A percentile compares a stretch with the other conserved stretches of the same genome.
phyloP scores from a whole-genome alignment of 108 stramenopile genomes.

The Cyclotella baltica region DNA sequence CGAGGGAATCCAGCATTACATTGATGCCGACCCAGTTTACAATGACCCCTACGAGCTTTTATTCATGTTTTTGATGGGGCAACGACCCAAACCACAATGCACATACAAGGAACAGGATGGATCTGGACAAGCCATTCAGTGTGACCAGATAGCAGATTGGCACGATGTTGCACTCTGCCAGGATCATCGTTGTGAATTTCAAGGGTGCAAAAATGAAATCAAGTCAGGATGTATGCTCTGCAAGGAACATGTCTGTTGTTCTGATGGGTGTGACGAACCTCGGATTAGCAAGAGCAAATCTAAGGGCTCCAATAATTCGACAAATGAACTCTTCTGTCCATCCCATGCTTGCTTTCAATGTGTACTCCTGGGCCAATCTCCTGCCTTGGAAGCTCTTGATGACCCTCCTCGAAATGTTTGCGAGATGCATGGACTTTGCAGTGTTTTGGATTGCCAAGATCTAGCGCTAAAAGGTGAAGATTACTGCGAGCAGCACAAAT shows the following conservation, averaged over 20 bases:
- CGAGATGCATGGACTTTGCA: conserved; percentile 29
- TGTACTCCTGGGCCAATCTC: conserved; percentile 5
- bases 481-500: conserved; percentile 28
- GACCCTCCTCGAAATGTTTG: conserved; percentile 40
- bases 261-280: conserved; percentile 21
- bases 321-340: background rate
- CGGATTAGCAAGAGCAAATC: background rate
- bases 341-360: conserved; percentile 35
- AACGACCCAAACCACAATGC: conserved; percentile 23
- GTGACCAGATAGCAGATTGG: conserved; percentile 23
- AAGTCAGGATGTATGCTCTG: conserved; percentile 7
- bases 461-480: conserved; percentile 7
- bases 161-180: conserved; percentile 18
- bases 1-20: conserved; percentile 31
- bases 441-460: conserved; percentile 23
- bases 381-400: conserved; percentile 28
- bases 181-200: conserved; percentile 23
- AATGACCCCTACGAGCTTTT: conserved; percentile 24
- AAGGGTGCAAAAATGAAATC: conserved; percentile 4
- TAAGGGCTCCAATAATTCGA: background rate
- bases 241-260: conserved; percentile 10
- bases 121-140: conserved; percentile 3
- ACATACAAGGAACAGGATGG: background rate
- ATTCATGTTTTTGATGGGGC: conserved; percentile 22
- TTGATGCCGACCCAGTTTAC: conserved; percentile 11